A percentile compares a stretch with the other conserved stretches of the same genome.
These are phyloP conservation scores for Raphanus raphanistrum DNA, from an alignment of 345 rosid species.

Conservation along the genomic window DNA sequence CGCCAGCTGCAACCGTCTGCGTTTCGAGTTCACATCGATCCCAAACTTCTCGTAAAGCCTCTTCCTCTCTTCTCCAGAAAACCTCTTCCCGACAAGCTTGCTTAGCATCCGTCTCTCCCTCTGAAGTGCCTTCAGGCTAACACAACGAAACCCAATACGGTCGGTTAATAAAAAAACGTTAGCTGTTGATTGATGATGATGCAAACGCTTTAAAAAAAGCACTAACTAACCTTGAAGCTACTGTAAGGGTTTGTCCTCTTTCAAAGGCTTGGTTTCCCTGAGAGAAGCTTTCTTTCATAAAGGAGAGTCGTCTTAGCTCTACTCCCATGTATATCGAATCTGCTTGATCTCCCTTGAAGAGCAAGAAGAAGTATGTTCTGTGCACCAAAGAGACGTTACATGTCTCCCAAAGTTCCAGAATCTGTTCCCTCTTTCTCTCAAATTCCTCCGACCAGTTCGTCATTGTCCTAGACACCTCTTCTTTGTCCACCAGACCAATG, in stretches of 20 bases:
- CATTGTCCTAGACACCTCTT: slow-evolving; percentile 44
- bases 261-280: slow-evolving; percentile 56
- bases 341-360: slow-evolving; percentile 83
- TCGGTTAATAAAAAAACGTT: neutral
- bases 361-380: slow-evolving; percentile 92
- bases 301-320: slow-evolving; percentile 83
- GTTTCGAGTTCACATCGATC: slow-evolving; percentile 63
- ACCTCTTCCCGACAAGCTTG: slow-evolving; percentile 75
- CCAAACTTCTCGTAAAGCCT: slow-evolving; percentile 79
- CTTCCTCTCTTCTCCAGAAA: slow-evolving; percentile 64
- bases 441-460: slow-evolving; percentile 66
- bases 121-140: slow-evolving; percentile 67
- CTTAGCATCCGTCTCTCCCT: slow-evolving; percentile 75
- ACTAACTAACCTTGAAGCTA: slow-evolving; percentile 68
- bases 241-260: slow-evolving; percentile 58
- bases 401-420: slow-evolving; percentile 82
- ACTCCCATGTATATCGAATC: slow-evolving; percentile 95
- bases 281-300: slow-evolving; percentile 77
- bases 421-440: slow-evolving; percentile 59
- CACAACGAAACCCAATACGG: slow-evolving; percentile 2
- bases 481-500: slow-evolving; percentile 58
- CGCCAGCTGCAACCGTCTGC: slow-evolving; percentile 72
- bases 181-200: neutral
- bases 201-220: slow-evolving; percentile 11
- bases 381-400: slow-evolving; percentile 84